phyloP scores from a whole-genome alignment of 345 rosid species.

The Eucalyptus pauciflora region DNA sequence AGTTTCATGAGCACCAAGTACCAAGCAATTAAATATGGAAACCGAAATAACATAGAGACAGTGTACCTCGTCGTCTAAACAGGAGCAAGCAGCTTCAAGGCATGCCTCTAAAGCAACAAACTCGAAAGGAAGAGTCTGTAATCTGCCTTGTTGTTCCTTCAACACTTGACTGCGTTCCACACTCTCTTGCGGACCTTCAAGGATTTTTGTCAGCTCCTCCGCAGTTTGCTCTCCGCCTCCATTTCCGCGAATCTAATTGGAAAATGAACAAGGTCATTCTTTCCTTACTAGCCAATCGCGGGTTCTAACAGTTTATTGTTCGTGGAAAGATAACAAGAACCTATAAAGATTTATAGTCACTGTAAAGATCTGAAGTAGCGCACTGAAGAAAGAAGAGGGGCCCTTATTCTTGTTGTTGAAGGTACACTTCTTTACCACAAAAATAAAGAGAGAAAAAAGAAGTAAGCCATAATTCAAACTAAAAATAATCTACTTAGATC shows the following conservation, averaged over 20 bases:
- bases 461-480: background rate
- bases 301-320: background rate
- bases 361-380: background rate
- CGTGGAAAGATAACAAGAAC: background rate
- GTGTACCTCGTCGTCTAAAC: conserved; percentile 48
- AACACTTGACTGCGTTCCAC: background rate
- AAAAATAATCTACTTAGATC: background rate
- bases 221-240: background rate
- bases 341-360: background rate
- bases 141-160: conserved; percentile 18
- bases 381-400: background rate
- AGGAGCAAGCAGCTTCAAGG: conserved; percentile 60
- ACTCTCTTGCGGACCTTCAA: background rate
- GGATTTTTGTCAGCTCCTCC: background rate
- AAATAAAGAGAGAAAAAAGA: too few relatives aligned
- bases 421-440: too few relatives aligned
- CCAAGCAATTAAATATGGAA: background rate
- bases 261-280: background rate
- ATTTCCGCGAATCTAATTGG: background rate
- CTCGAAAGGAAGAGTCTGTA: conserved; percentile 50
- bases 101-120: conserved; percentile 63
- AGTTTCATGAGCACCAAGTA: background rate
- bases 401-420: background rate
- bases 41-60: background rate
- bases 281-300: background rate